phyloP scores from a whole-genome alignment of 2,329 filamentous ascomycete species.

The Phyllosticta capitalensis region DNA sequence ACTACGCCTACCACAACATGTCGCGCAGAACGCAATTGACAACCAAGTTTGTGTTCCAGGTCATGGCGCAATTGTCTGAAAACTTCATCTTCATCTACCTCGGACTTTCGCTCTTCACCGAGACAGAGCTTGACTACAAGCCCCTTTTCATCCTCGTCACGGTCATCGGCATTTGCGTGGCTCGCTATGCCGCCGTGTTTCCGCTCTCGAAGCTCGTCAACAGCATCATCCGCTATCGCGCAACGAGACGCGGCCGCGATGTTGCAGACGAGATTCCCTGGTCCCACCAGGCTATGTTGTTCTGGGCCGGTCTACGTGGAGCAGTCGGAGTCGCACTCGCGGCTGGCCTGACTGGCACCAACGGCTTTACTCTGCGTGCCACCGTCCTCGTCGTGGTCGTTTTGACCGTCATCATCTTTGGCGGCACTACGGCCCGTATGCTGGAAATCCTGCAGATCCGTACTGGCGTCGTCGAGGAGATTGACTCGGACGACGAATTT shows the following conservation, averaged over 20 bases:
- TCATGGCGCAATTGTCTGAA: constrained; percentile 88
- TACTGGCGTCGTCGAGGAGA: constrained; percentile 91
- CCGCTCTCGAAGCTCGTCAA: constrained; percentile 85
- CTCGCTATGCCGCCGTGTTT: constrained; percentile 90
- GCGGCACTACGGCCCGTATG: constrained; percentile 94
- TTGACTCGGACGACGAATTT: constrained; percentile 96
- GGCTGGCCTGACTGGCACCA: constrained; percentile 73
- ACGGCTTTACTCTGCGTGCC: constrained; percentile 73
- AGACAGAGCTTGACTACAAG: constrained; percentile 79
- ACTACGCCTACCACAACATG: constrained; percentile 99
- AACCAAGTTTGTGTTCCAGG: constrained; percentile 94
- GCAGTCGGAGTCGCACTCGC: constrained; percentile 93
- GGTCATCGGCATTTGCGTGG: constrained; percentile 80
- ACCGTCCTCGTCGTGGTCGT: constrained; percentile 98
- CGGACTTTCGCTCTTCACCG: constrained; percentile 87
- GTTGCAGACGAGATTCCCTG: constrained; percentile 82
- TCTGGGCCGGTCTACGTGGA: constrained; percentile 92
- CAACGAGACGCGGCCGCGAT: constrained; percentile 64
- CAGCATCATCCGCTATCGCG: constrained; percentile 81
- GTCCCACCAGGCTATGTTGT: constrained; percentile 99
- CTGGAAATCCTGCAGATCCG: constrained; percentile 93
- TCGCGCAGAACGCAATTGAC: constrained; percentile 93
- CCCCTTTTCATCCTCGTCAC: constrained; percentile 92
- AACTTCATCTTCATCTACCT: constrained; percentile 99
- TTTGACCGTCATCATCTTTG: constrained; percentile 96